phyloP scores from a whole-genome alignment of 2,329 filamentous ascomycete genomes.

The Aspergillus chevalieri region DNA sequence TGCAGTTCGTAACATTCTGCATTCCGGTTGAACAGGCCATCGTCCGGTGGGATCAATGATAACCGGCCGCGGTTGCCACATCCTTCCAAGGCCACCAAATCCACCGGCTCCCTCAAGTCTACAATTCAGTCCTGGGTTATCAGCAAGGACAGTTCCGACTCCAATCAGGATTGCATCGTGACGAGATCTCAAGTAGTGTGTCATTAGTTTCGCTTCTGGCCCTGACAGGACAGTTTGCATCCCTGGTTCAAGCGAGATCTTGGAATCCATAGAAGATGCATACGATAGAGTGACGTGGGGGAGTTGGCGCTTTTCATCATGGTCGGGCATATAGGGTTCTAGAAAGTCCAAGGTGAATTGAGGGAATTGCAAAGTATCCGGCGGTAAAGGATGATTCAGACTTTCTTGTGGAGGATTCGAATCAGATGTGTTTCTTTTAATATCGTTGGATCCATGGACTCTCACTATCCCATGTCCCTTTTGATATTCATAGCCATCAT shows the following conservation, averaged over 20 bases:
- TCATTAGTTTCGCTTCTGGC: conserved; percentile 80
- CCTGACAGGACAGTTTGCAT: conserved; percentile 79
- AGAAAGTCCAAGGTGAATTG: conserved; percentile 42
- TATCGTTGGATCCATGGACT: conserved; percentile 13
- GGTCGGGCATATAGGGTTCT: conserved; percentile 46
- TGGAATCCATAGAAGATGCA: conserved; percentile 81
- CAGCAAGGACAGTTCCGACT: conserved; percentile 73
- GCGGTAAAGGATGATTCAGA: conserved; percentile 19
- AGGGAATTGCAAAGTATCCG: conserved; percentile 43
- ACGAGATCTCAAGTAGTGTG: conserved; percentile 74
- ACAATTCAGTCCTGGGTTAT: conserved; percentile 81
- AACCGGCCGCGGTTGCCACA: conserved; percentile 69
- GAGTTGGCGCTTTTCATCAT: conserved; percentile 27
- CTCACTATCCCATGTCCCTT: conserved; percentile 40
- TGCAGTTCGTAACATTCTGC: conserved; percentile 62
- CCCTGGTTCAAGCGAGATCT: conserved; percentile 69
- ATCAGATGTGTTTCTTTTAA: conserved; percentile 6
- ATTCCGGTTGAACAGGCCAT: conserved; percentile 58
- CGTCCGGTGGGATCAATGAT: conserved; percentile 73
- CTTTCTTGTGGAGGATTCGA: conserved; percentile 7
- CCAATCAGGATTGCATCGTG: conserved; percentile 84
- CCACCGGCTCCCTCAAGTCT: conserved; percentile 58
- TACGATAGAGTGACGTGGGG: conserved; percentile 76
- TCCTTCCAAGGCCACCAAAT: conserved; percentile 47
- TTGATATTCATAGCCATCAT: conserved; percentile 41